Evolutionary conservation across 768 basidiomycete genomes (phyloP).

Genomic region (Inosperma sp.): DNA sequence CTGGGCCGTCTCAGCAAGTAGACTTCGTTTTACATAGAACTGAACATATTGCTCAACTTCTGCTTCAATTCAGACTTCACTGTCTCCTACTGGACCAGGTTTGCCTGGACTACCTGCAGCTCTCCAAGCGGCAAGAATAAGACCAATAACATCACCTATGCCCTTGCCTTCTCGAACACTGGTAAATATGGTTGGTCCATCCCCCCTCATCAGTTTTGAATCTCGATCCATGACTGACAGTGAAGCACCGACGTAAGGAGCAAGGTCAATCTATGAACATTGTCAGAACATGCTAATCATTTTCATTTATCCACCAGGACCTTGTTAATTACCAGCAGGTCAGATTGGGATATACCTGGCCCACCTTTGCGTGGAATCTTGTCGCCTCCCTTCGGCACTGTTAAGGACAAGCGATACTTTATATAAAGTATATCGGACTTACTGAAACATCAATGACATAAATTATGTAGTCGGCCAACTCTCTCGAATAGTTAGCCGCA

Average conservation of each 20-base stretch:
- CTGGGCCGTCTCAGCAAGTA: too few species aligned
- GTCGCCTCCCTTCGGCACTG: conserved; percentile 72
- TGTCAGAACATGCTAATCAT: background rate
- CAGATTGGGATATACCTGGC: conserved; percentile 94
- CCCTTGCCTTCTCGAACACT: conserved; percentile 76
- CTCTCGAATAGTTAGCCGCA: conserved; percentile 94
- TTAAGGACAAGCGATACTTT: background rate
- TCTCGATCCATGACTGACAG: conserved; percentile 94
- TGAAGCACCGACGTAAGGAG: conserved; percentile 87
- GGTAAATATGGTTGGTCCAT: conserved; percentile 89
- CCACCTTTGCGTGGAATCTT: conserved; percentile 99
- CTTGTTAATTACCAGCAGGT: conserved; percentile 94
- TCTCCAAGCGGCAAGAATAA: conserved; percentile 88
- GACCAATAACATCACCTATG: conserved; percentile 73
- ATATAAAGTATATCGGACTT: conserved; percentile 9
- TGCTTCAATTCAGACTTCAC: conserved; percentile 1
- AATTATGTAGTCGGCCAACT: conserved; percentile 96
- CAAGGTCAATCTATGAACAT: conserved; percentile 75
- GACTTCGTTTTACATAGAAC: too few species aligned
- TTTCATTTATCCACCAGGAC: conserved; percentile 32
- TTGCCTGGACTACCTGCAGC: conserved; percentile 70
- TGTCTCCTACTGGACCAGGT: conserved; percentile 46
- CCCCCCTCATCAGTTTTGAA: conserved; percentile 88
- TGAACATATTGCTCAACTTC: too few species aligned
- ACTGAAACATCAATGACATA: conserved; percentile 88